These are phyloP conservation scores for Hymenoscyphus occultus DNA, from an alignment of 2,329 filamentous ascomycete genomes.

Conservation along the genomic window DNA sequence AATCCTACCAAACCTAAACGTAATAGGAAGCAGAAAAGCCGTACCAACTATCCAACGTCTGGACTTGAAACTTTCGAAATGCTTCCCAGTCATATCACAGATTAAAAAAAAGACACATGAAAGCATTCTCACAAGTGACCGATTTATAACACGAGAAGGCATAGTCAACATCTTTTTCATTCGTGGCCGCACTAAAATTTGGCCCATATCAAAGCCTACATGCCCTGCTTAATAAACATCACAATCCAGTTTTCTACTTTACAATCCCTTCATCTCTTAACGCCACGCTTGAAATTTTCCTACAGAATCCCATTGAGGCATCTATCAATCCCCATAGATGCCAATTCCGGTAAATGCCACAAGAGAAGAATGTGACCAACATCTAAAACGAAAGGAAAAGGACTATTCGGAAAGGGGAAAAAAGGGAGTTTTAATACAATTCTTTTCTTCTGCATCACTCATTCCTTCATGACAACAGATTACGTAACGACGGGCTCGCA, in stretches of 20 bases:
- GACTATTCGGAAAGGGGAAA: background rate
- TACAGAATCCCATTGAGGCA: background rate
- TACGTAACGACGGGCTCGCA: slow-evolving; percentile 72
- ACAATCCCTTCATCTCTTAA: slow-evolving; percentile 6
- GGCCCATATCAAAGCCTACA: background rate
- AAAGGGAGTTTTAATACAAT: background rate
- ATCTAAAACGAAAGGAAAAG: slow-evolving; percentile 1
- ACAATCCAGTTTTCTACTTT: slow-evolving; percentile 1
- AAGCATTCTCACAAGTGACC: background rate
- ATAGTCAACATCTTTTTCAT: background rate
- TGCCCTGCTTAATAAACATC: background rate
- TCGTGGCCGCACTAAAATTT: background rate
- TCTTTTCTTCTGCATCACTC: slow-evolving; percentile 1
- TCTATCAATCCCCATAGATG: background rate
- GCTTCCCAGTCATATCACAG: too few species aligned
- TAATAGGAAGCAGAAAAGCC: too few species aligned
- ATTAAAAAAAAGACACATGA: background rate
- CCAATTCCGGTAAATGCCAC: slow-evolving; percentile 1
- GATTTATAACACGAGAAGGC: background rate
- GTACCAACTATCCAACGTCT: too few species aligned
- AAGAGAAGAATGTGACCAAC: slow-evolving; percentile 4
- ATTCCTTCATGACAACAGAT: slow-evolving; percentile 59
- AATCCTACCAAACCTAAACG: too few species aligned
- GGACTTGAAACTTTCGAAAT: too few species aligned
- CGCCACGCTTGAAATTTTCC: slow-evolving; percentile 6